Evolutionary conservation across 345 rosid species (phyloP).

Genomic region (Turritis glabra): DNA sequence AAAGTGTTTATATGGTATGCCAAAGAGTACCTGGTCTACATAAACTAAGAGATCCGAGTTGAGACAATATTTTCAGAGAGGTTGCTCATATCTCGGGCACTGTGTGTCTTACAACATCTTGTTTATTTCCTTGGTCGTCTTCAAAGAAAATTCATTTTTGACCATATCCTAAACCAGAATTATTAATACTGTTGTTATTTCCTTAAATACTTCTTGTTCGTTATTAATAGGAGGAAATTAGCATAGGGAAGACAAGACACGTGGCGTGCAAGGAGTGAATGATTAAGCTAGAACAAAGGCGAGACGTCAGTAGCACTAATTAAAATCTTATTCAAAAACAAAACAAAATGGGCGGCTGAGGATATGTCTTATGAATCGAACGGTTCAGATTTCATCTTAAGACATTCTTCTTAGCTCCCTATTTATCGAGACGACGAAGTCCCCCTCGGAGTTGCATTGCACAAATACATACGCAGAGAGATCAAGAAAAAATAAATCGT

Average conservation of each 20-base stretch:
- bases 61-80: not conserved
- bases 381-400: conserved; percentile 16
- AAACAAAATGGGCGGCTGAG: conserved; percentile 24
- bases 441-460: conserved; percentile 19
- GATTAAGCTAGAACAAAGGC: conserved; percentile 41
- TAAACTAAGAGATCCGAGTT: not conserved
- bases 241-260: conserved; percentile 5
- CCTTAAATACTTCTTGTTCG: conserved; percentile 4
- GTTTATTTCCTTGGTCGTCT: not conserved
- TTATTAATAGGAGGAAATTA: conserved; percentile 24
- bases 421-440: conserved; percentile 37
- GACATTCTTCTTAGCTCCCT: conserved; percentile 29
- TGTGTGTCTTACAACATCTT: not conserved
- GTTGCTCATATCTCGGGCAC: not conserved
- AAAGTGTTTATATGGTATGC: not conserved
- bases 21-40: not conserved
- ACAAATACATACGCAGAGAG: not conserved
- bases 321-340: not conserved
- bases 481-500: not conserved
- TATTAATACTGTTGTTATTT: not conserved
- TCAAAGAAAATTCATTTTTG: not conserved
- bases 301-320: conserved; percentile 18
- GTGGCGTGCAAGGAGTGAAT: not conserved
- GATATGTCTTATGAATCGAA: conserved; percentile 6
- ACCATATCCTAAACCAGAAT: not conserved